These are phyloP conservation scores for Malbranchea cinnamomea DNA, from an alignment of 2,329 filamentous ascomycete genomes.

Conservation along the genomic window DNA sequence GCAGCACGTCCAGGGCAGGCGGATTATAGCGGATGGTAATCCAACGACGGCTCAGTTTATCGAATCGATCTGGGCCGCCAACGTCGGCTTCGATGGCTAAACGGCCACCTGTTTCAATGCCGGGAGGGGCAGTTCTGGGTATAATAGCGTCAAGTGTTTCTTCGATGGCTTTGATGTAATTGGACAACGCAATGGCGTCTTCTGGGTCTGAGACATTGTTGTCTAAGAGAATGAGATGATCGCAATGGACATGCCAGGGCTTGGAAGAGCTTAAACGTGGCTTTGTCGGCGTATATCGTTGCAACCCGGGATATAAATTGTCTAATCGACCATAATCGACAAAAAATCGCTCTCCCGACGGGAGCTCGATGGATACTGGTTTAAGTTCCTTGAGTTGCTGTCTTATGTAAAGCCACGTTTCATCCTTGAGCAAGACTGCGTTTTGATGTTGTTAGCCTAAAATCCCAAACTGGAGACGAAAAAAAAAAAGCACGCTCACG, in stretches of 20 bases:
- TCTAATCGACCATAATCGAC: not conserved
- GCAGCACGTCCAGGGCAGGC: conserved; percentile 1
- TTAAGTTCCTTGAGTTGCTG: conserved; percentile 4
- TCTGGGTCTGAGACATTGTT: not conserved
- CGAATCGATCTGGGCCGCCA: conserved; percentile 3
- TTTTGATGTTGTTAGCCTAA: not conserved
- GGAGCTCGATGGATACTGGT: conserved; percentile 1
- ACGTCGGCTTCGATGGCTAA: conserved; percentile 4
- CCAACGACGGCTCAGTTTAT: conserved; percentile 2
- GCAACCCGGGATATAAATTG: not conserved
- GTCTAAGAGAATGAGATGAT: conserved; percentile 4
- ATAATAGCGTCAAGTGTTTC: not conserved
- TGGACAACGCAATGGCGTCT: not conserved
- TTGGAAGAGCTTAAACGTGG: not conserved
- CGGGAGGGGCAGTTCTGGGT: conserved; percentile 3
- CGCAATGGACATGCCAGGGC: conserved; percentile 3
- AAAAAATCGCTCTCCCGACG: conserved; percentile 2
- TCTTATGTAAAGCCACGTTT: conserved; percentile 5
- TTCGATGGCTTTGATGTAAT: conserved; percentile 5
- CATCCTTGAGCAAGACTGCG: conserved; percentile 6
- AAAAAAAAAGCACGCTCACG: not conserved
- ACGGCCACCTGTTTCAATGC: conserved; percentile 2
- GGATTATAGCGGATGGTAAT: conserved; percentile 2
- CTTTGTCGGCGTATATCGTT: conserved; percentile 1
- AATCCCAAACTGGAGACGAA: not conserved